These are phyloP conservation scores for Berkeleyomyces rouxiae DNA, from an alignment of 2,329 filamentous ascomycete genomes.

Conservation along the genomic window DNA sequence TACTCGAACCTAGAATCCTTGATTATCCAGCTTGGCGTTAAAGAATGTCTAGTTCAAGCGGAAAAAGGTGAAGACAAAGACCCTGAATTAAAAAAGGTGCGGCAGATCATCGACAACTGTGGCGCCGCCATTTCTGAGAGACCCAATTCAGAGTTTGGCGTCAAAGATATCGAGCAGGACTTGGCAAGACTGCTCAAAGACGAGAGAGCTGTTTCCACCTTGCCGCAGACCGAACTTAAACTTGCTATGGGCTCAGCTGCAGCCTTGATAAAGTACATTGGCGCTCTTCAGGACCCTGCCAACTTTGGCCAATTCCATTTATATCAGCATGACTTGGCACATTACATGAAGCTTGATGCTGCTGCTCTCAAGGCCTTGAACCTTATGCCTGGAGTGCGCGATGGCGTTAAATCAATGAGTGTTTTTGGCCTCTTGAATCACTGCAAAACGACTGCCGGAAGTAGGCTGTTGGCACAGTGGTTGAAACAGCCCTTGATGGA, in stretches of 20 bases:
- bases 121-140: conserved; percentile 80
- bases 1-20: conserved; percentile 97
- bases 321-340: conserved; percentile 89
- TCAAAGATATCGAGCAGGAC: conserved; percentile 90
- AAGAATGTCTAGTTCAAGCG: conserved; percentile 74
- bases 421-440: conserved; percentile 87
- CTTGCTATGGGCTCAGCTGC: conserved; percentile 91
- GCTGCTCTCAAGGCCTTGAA: conserved; percentile 88
- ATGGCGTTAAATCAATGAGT: conserved; percentile 96
- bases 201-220: conserved; percentile 55
- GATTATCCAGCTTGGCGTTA: conserved; percentile 88
- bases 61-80: conserved; percentile 75
- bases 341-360: conserved; percentile 97
- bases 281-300: conserved; percentile 72
- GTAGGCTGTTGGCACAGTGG: conserved; percentile 83
- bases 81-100: conserved; percentile 71
- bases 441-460: conserved; percentile 91
- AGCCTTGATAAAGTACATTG: conserved; percentile 85
- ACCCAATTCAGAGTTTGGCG: conserved; percentile 59
- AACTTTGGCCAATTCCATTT: conserved; percentile 97
- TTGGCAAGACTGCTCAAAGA: conserved; percentile 74
- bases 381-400: conserved; percentile 86
- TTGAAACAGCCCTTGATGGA: conserved; percentile 95
- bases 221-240: conserved; percentile 86
- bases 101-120: conserved; percentile 79